Base-by-base conservation (phyloP, 257 asterid species). In the Striga asiatica region DNA sequence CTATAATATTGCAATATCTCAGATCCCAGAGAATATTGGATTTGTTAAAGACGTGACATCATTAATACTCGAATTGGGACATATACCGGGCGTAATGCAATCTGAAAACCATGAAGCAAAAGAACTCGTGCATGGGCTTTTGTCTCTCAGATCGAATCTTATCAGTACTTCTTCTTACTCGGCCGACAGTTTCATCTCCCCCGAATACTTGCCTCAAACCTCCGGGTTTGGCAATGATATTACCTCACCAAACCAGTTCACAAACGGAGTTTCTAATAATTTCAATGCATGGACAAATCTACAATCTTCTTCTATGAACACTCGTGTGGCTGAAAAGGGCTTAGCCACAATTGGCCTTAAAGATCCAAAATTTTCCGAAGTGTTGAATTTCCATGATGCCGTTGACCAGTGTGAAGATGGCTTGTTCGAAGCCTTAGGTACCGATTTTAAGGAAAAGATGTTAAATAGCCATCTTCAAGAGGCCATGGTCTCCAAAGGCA, bases 11-110 rank as follows among this genome's bases (percentile, higher is more conserved):
- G 50, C 19, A 41, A 12, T 64, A 49, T 58, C 51, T 59, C 77
- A 84, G 94, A 75, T 84, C 17, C n/a, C 50, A 70, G 92, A 81
- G 80, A 69, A 84, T 48, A 46, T 63, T 25, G 83, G 73, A 54
- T 77, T 84, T 50, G 72, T 81, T 17, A 75, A 69, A 35, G 85
- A 77, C 11, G 92, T 71, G 49, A 61, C 46, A 58, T 71, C 71
- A 17, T 72, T 84, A 58, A 23, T 84, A 47, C 67, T 50, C 61
- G 81, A 81, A 68, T 70, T 83, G 70, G 85, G 78, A 56, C 35
- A 67, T 59, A 48, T 73, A 35, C 45, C 65, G 12, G 8, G 69
- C 34, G 28, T 64, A 55, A 56, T 59, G 27, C 52, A 9, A 19
- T 20, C 52, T 9, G 17, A 46, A 43, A 43, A 17, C 18, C 8